Evolutionary conservation across 257 asterid genomes (phyloP).

Genomic region (Solanum ossicruentum): DNA sequence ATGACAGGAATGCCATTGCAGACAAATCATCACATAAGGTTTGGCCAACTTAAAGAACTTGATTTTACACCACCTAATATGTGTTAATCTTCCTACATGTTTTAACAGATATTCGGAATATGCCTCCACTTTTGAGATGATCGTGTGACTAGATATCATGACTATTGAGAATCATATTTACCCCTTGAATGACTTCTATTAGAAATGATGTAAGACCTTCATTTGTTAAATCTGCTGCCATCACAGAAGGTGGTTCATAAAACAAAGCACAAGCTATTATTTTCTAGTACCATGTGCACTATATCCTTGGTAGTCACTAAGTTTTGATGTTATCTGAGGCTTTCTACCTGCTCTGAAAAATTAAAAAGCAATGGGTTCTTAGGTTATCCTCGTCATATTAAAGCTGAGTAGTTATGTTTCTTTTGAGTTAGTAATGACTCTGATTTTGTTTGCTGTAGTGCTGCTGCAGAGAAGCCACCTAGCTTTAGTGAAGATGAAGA

Average conservation of each 20-base stretch:
- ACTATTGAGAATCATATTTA: background rate
- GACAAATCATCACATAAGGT: constrained; percentile 41
- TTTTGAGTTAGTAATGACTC: background rate
- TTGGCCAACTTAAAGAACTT: constrained; percentile 6
- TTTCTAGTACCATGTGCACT: background rate
- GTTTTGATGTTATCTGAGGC: background rate
- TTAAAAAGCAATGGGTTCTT: background rate
- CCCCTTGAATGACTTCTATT: background rate
- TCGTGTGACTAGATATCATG: background rate
- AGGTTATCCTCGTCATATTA: background rate
- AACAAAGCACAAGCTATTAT: background rate
- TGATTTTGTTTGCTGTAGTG: constrained; percentile 17
- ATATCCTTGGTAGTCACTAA: background rate
- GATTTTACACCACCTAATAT: background rate
- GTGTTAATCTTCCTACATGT: background rate
- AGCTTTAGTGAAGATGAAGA: constrained; percentile 58
- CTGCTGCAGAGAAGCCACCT: constrained; percentile 47
- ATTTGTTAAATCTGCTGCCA: background rate
- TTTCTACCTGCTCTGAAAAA: background rate
- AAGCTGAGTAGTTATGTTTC: background rate
- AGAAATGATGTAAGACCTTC: background rate
- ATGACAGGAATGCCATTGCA: constrained; percentile 21
- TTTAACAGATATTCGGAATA: background rate
- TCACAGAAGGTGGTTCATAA: background rate
- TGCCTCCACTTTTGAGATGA: background rate